Evolutionary conservation across 1,284 basidiomycete genomes (phyloP).

Genomic region (Ceratobasidium sp.): DNA sequence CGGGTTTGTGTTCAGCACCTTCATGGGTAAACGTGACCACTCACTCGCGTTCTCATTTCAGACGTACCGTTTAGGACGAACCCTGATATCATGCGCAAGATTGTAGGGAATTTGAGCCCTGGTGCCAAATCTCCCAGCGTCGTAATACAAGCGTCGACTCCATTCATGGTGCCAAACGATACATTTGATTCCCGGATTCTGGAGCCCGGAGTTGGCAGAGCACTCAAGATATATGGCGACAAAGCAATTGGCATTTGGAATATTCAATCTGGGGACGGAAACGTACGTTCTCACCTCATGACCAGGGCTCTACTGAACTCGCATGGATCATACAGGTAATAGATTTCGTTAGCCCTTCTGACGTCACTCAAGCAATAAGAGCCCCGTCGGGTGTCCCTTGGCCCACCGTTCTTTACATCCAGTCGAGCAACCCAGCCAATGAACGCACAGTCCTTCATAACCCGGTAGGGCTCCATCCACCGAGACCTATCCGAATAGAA

Average conservation of each 20-base stretch:
- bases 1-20: conserved; percentile 2
- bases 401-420: conserved; percentile 28
- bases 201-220: conserved; percentile 34
- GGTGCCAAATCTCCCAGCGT: conserved; percentile 22
- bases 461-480: not conserved
- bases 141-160: conserved; percentile 36
- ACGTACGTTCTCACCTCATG: not conserved
- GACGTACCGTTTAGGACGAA: conserved; percentile 38
- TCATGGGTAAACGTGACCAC: not conserved
- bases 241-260: conserved; percentile 40
- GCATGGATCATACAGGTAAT: conserved; percentile 27
- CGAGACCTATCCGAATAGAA: conserved; percentile 30
- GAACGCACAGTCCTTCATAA: conserved; percentile 14
- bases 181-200: conserved; percentile 35
- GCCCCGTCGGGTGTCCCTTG: not conserved
- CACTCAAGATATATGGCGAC: conserved; percentile 36
- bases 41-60: not conserved
- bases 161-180: conserved; percentile 38
- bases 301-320: not conserved
- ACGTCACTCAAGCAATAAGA: conserved; percentile 27
- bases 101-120: conserved; percentile 30
- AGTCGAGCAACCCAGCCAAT: conserved; percentile 28
- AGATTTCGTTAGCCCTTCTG: conserved; percentile 30
- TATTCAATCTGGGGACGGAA: conserved; percentile 35
- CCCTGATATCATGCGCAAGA: conserved; percentile 35